These are phyloP conservation scores for Colletotrichum sp. DNA, from an alignment of 2,329 filamentous ascomycete species.

Conservation along the genomic window DNA sequence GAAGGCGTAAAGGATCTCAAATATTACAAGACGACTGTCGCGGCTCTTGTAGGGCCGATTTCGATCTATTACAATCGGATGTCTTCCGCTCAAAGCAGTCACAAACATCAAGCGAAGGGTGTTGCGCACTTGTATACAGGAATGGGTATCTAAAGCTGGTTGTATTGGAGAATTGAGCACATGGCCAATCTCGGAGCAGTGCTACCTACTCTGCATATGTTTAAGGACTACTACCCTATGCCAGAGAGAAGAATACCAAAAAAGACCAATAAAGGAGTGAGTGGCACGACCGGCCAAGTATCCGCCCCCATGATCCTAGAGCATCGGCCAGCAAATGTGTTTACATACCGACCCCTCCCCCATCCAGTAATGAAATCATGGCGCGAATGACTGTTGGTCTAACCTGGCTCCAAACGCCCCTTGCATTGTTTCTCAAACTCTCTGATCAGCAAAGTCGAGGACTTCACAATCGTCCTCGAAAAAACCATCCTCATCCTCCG, in stretches of 20 bases:
- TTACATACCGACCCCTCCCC: not conserved
- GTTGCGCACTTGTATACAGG: not conserved
- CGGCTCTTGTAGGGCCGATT: not conserved
- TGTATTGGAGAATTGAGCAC: constrained; percentile 12
- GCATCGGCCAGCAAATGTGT: not conserved
- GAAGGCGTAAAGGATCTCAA: constrained; percentile 68
- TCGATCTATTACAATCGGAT: not conserved
- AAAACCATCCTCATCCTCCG: constrained; percentile 74
- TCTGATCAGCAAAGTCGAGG: constrained; percentile 81
- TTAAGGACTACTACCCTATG: constrained; percentile 12
- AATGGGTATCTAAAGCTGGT: constrained; percentile 19
- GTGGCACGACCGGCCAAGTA: constrained; percentile 10
- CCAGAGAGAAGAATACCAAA: constrained; percentile 10
- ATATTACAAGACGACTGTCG: not conserved
- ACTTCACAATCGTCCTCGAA: constrained; percentile 95
- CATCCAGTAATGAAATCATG: not conserved
- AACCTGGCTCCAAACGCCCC: constrained; percentile 17
- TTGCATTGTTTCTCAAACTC: constrained; percentile 51
- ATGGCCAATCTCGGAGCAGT: not conserved
- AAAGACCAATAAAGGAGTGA: constrained; percentile 20
- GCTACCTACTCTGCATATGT: not conserved
- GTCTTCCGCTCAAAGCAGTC: not conserved
- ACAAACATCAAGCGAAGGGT: not conserved
- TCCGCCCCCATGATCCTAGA: not conserved
- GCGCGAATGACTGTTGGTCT: constrained; percentile 2